Evolutionary conservation across 176 grass and related monocot genomes (phyloP).

Genomic region (Lolium perenne): DNA sequence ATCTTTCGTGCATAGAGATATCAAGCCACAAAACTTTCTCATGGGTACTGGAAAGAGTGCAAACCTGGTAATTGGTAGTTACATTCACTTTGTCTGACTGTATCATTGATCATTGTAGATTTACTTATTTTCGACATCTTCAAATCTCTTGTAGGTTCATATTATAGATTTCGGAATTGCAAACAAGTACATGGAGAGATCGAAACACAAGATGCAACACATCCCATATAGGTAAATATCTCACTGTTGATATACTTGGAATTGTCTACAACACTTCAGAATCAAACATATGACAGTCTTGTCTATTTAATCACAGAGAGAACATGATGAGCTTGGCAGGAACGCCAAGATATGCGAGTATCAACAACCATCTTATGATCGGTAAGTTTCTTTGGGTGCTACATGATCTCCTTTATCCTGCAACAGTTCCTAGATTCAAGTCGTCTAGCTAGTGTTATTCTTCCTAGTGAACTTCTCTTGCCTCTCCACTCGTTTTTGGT

Average conservation of each 20-base stretch:
- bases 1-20: conserved; percentile 44
- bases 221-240: conserved; percentile 60
- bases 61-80: conserved; percentile 55
- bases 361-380: conserved; percentile 64
- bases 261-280: too few relatives aligned
- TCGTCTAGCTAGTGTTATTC: not conserved
- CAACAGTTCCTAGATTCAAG: not conserved
- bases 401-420: not conserved
- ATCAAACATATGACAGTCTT: too few relatives aligned
- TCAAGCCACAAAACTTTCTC: conserved; percentile 80
- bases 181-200: conserved; percentile 50
- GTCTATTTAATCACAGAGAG: conserved; percentile 36
- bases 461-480: not conserved
- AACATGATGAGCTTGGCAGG: conserved; percentile 60
- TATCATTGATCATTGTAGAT: not conserved
- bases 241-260: not conserved
- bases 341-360: conserved; percentile 67
- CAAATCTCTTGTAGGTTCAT: conserved; percentile 32
- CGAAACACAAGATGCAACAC: conserved; percentile 45
- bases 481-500: not conserved
- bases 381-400: conserved; percentile 36
- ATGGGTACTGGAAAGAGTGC: conserved; percentile 69
- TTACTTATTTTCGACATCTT: not conserved
- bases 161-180: conserved; percentile 63
- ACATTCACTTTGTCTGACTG: not conserved